Evolutionary conservation across 371 early-diverging fungal species (phyloP).

Genomic region (Haplosporangium sp.): DNA sequence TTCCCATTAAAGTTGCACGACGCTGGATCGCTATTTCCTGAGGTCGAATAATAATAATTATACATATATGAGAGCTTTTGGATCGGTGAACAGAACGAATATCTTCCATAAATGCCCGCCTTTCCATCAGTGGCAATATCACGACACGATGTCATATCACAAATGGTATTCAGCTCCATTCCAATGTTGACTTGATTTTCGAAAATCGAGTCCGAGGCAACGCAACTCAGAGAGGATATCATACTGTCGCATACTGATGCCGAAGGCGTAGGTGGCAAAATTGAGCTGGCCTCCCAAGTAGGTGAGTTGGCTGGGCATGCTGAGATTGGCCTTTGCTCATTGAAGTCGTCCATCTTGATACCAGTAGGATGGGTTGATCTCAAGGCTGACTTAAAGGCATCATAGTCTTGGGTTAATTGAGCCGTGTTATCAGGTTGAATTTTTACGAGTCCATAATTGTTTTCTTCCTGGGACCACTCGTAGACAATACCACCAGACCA

Average conservation of each 20-base stretch:
- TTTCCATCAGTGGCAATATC: slow-evolving; percentile 65
- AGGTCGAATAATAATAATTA: slow-evolving; percentile 42
- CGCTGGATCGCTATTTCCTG: slow-evolving; percentile 19
- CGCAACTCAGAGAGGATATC: slow-evolving; percentile 70
- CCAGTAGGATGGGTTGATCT: slow-evolving; percentile 59
- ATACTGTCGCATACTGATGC: slow-evolving; percentile 74
- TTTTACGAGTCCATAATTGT: slow-evolving; percentile 80
- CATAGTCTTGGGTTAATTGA: slow-evolving; percentile 59
- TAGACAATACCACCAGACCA: slow-evolving; percentile 86
- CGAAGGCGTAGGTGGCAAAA: slow-evolving; percentile 77
- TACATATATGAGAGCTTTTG: slow-evolving; percentile 62
- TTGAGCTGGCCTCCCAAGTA: slow-evolving; percentile 68
- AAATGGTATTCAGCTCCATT: slow-evolving; percentile 59
- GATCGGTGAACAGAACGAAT: slow-evolving; percentile 61
- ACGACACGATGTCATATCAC: slow-evolving; percentile 62
- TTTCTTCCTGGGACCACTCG: slow-evolving; percentile 83
- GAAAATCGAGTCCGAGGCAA: slow-evolving; percentile 59
- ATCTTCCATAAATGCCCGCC: slow-evolving; percentile 65
- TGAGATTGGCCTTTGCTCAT: slow-evolving; percentile 46
- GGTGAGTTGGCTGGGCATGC: slow-evolving; percentile 65
- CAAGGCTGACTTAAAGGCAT: slow-evolving; percentile 57
- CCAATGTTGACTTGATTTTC: slow-evolving; percentile 22
- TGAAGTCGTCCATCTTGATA: slow-evolving; percentile 61
- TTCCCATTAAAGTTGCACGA: slow-evolving; percentile 53
- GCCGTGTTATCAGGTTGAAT: slow-evolving; percentile 60